Evolutionary conservation across 805 yeast species (phyloP).

Genomic region (Metschnikowia baotianmanensis): DNA sequence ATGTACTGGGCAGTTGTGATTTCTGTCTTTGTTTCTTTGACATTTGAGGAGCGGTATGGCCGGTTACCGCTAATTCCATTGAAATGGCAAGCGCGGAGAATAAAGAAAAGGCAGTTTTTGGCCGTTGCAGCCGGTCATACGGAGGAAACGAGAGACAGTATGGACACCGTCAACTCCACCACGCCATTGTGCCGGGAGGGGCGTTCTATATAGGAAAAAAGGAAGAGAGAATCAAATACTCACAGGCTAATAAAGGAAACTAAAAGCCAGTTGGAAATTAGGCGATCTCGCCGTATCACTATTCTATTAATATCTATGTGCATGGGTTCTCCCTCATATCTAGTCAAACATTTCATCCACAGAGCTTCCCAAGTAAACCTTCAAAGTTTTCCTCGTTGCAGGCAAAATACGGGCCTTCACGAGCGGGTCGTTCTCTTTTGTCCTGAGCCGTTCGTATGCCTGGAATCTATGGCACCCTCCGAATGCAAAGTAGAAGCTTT

Average conservation of each 20-base stretch:
- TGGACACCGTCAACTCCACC: slow-evolving; percentile 28
- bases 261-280: too few relatives aligned
- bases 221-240: neutral
- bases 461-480: slow-evolving; percentile 92
- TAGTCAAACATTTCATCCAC: slow-evolving; percentile 48
- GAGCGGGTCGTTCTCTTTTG: slow-evolving; percentile 29
- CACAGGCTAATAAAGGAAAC: neutral
- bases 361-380: slow-evolving; percentile 68
- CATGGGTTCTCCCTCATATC: neutral
- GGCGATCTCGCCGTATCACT: too few relatives aligned
- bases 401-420: slow-evolving; percentile 76
- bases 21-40: slow-evolving; percentile 38
- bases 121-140: neutral
- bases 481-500: slow-evolving; percentile 70
- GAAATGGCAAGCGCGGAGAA: slow-evolving; percentile 17
- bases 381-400: slow-evolving; percentile 65
- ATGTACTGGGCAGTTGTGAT: slow-evolving; percentile 64
- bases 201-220: neutral
- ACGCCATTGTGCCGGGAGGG: slow-evolving; percentile 20
- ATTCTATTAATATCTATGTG: too few relatives aligned
- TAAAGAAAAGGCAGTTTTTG: slow-evolving; percentile 11
- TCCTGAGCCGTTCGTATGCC: slow-evolving; percentile 63
- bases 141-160: slow-evolving; percentile 19
- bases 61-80: slow-evolving; percentile 43
- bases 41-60: slow-evolving; percentile 56